phyloP scores from a whole-genome alignment of 768 basidiomycete genomes.

The Tulasnella calospora region DNA sequence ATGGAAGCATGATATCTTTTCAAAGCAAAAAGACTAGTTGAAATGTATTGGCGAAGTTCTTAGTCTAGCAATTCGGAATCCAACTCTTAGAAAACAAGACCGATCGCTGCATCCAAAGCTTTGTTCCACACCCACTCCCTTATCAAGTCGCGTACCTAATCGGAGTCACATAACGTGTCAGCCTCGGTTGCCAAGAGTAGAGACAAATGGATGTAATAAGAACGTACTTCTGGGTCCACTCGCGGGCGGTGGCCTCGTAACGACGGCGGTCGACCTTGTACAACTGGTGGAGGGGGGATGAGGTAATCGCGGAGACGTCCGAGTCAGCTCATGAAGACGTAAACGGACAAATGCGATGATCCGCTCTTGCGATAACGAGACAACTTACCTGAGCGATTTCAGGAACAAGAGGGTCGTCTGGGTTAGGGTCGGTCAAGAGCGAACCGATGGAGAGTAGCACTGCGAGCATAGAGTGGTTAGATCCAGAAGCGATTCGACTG shows the following conservation, averaged over 20 bases:
- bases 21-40: background rate
- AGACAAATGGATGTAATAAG: background rate
- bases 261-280: slow-evolving; percentile 98
- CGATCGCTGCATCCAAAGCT: background rate
- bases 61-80: background rate
- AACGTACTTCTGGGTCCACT: slow-evolving; percentile 98
- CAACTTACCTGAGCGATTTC: slow-evolving; percentile 78
- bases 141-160: background rate
- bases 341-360: background rate
- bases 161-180: background rate
- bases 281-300: slow-evolving; percentile 39
- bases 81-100: background rate
- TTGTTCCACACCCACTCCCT: background rate
- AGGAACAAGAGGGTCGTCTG: slow-evolving; percentile 96
- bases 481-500: background rate
- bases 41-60: slow-evolving; percentile 1
- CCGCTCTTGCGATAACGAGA: background rate
- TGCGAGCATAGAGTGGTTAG: slow-evolving; percentile 35
- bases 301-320: slow-evolving; percentile 3
- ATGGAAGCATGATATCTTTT: background rate
- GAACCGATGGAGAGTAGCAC: slow-evolving; percentile 97
- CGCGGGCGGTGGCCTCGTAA: slow-evolving; percentile 95
- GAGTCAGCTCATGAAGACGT: slow-evolving; percentile 2
- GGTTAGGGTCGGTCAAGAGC: slow-evolving; percentile 98
- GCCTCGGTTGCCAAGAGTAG: background rate